A percentile compares a stretch with the other conserved stretches of the same genome.
Evolutionary conservation across 305 asterid species (phyloP).

Genomic region (Andrographis paniculata): DNA sequence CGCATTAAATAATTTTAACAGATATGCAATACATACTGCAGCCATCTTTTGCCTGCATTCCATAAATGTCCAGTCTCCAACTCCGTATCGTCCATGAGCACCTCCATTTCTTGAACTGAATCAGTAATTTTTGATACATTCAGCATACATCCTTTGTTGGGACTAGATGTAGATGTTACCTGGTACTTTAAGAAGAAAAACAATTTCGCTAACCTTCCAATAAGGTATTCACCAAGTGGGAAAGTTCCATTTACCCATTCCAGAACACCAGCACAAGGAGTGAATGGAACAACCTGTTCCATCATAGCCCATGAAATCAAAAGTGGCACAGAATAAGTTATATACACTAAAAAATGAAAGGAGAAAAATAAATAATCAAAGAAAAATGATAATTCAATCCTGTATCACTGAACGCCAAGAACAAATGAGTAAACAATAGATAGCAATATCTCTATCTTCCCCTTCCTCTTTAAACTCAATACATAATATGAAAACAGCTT

Average conservation of each 20-base stretch:
- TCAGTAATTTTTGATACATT: no score
- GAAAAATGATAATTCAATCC: no score
- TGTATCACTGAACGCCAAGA: no score
- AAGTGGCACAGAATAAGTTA: constrained; percentile 16
- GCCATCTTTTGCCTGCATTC: constrained; percentile 90
- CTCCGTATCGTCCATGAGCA: constrained; percentile 95
- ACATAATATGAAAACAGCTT: no score
- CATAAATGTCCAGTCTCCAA: constrained; percentile 80
- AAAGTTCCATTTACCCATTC: constrained; percentile 99
- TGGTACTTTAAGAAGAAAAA: no score
- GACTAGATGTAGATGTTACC: no score
- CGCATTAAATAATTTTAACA: constrained; percentile 13
- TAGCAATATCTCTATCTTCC: no score
- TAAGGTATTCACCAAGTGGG: constrained; percentile 93
- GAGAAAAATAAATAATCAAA: constrained; percentile 1
- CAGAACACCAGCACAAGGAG: constrained; percentile 99
- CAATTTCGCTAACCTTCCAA: constrained; percentile 65
- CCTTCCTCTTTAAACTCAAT: no score
- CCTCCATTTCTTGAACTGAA: constrained; percentile 89
- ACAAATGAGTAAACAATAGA: no score
- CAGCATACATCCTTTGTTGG: no score
- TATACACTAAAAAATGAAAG: no score
- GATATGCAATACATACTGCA: constrained; percentile 41
- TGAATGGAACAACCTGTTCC: constrained; percentile 88
- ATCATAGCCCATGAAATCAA: constrained; percentile 17